phyloP scores from a whole-genome alignment of 176 grass and related monocot genomes.

The Puya raimondii region DNA sequence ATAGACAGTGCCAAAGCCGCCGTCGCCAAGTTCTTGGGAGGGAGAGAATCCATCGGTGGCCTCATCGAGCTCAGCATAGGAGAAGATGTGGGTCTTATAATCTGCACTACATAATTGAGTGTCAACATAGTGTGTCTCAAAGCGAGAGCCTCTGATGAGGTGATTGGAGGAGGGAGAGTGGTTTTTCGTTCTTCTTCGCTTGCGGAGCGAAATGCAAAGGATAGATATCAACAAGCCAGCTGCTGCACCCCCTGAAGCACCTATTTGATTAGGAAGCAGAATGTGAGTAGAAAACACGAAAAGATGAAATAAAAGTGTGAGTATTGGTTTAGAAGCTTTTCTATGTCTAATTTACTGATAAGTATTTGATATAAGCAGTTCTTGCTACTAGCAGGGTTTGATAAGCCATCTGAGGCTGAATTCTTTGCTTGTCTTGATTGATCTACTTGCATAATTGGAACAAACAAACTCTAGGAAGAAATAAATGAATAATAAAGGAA shows the following conservation, averaged over 20 bases:
- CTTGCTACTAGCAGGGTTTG: too few relatives aligned
- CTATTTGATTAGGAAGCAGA: neutral
- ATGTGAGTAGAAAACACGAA: neutral
- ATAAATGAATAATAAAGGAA: too few relatives aligned
- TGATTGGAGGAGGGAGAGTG: neutral
- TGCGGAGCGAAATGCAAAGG: neutral
- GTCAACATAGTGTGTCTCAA: neutral
- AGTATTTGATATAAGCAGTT: neutral
- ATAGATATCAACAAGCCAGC: neutral
- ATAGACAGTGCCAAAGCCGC: constrained; percentile 87
- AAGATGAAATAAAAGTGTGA: neutral
- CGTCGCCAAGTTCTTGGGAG: constrained; percentile 64
- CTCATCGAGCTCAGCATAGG: constrained; percentile 71
- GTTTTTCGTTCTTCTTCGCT: neutral
- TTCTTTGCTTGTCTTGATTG: too few relatives aligned
- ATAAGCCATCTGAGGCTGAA: too few relatives aligned
- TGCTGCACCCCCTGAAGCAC: neutral
- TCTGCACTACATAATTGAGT: constrained; percentile 1
- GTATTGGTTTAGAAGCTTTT: neutral
- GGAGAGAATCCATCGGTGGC: constrained; percentile 58
- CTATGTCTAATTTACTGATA: neutral
- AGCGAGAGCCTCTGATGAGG: neutral
- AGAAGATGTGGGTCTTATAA: constrained; percentile 44
- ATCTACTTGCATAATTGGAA: too few relatives aligned
- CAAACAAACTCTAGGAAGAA: too few relatives aligned